phyloP scores from a whole-genome alignment of 441 rosid species.

The Sinapis alba region DNA sequence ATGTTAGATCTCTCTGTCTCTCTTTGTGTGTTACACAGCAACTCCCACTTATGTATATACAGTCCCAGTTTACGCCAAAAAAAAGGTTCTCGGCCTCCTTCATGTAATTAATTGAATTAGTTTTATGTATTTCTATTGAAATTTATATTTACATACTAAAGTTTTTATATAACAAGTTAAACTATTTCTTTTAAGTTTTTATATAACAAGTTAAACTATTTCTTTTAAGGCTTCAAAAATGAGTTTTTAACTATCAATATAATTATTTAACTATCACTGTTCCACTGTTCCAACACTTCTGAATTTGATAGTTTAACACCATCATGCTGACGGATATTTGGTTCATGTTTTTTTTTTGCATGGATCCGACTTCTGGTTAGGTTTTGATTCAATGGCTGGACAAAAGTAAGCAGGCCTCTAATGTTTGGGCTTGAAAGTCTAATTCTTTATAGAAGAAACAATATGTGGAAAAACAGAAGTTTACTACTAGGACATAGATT shows the following conservation, averaged over 20 bases:
- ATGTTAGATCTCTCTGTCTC: conserved; percentile 9
- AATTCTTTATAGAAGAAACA: background rate
- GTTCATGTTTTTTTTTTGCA: no score
- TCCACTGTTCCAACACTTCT: no score
- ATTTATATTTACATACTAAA: background rate
- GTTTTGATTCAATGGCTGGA: background rate
- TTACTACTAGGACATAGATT: background rate
- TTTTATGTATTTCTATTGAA: background rate
- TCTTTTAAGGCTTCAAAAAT: background rate
- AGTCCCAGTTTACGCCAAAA: background rate
- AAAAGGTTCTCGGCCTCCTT: background rate
- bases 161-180: background rate
- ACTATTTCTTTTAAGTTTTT: background rate
- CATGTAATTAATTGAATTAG: background rate
- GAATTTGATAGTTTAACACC: no score
- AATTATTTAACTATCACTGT: no score
- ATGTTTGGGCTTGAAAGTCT: background rate
- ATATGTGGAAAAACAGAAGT: background rate
- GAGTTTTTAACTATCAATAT: no score
- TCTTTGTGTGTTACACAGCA: background rate
- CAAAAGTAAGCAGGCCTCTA: background rate
- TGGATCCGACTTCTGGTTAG: no score
- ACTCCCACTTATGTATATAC: background rate
- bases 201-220: background rate
- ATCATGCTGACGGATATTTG: no score